phyloP scores from a whole-genome alignment of 2,329 filamentous ascomycete species.

The Simplicillium aogashimaense region DNA sequence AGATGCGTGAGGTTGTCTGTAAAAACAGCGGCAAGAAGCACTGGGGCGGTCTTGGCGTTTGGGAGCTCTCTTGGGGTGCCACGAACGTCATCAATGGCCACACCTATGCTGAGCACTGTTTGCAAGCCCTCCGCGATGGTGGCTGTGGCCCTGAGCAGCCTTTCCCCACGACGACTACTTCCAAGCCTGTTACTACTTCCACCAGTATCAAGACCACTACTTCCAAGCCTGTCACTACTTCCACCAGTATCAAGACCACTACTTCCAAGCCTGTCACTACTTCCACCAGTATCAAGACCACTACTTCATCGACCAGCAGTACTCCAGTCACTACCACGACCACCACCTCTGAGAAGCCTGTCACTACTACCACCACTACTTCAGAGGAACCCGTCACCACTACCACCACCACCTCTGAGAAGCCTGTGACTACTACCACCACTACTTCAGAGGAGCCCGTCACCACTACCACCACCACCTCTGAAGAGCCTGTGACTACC shows the following conservation, averaged over 20 bases:
- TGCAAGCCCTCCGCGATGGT: slow-evolving; percentile 16
- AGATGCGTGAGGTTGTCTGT: slow-evolving; percentile 16
- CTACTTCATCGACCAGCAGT: too few relatives aligned
- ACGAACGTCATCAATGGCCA: slow-evolving; percentile 12
- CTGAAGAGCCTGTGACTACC: neutral
- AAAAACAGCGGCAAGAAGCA: slow-evolving; percentile 13
- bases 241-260: neutral
- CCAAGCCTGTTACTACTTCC: neutral
- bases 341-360: neutral
- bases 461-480: neutral
- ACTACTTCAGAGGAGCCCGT: neutral
- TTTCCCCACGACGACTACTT: slow-evolving; percentile 5
- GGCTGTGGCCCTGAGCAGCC: slow-evolving; percentile 11
- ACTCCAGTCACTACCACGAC: neutral
- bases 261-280: neutral
- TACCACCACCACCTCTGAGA: neutral
- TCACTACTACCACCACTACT: too few relatives aligned
- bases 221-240: neutral
- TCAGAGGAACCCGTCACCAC: neutral
- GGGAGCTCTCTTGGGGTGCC: slow-evolving; percentile 21
- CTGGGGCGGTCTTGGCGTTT: slow-evolving; percentile 23
- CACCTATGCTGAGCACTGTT: slow-evolving; percentile 14
- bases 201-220: neutral
- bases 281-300: neutral
- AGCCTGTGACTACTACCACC: neutral